Base-by-base conservation (phyloP, 768 basidiomycete genomes). In the Boletus pseudopeckii region DNA sequence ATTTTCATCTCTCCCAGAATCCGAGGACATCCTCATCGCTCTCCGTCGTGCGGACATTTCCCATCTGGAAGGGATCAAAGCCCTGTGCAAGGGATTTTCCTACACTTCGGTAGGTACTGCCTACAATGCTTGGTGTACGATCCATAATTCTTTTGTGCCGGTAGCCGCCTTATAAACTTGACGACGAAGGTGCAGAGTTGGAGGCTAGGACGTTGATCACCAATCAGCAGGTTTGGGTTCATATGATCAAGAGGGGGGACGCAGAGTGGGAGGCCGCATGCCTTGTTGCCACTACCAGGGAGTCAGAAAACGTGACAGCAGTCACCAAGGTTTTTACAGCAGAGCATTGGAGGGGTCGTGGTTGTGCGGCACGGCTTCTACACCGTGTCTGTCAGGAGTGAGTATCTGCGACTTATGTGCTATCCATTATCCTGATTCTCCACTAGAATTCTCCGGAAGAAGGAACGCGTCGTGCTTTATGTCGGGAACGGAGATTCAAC, bases 271-370 rank as follows among this genome's bases (percentile, higher is more conserved):
- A 77, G 26, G 76, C 84, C 20, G 84, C 87, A 0, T 88, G 77
- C 18, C 80, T 90, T 38, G 84, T 84, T 6, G 87, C 87, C 15
- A 80, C 79, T 28, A 87, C 88, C 8, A 74, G 90, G 11, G 80
- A 82, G 54, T 82, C 76, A 24, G 72, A 75, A 1, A 74, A 61
- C 5, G 77, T 85, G 24, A 80, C 82, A 3, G 80, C 84, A 0
- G 81, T 91, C 42, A 85, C 85, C 37, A 90, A 91, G 65, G 88
- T 90, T 1, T 85, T 74, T 63, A 90, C 89, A 0, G 71, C 76
- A 44, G 72, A 79, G 0, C 36, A 59, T 2, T 85, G 80, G 76
- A 74, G 84, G 41, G 65, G 77, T 0, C 70, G 64, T 1, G 79
- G 83, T 5, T 85, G 78, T 58, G 89, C 89, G 0, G 81, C 80